These are phyloP conservation scores for Pholiota microspora DNA, from an alignment of 768 basidiomycete species.

Conservation along the genomic window DNA sequence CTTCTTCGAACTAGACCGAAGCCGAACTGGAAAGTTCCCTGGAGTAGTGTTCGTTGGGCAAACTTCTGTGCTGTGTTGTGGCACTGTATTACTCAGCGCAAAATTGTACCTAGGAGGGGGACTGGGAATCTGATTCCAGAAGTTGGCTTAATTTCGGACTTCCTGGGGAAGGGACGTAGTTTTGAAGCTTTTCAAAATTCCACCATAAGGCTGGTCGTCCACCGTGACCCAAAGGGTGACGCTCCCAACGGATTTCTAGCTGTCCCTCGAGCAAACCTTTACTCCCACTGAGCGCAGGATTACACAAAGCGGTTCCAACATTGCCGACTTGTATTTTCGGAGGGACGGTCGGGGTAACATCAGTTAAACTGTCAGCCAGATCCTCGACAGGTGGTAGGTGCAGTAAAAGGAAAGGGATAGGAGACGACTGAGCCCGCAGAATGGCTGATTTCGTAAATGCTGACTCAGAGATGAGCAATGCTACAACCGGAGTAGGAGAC, in stretches of 20 bases:
- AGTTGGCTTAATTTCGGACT: not conserved
- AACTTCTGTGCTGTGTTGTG: too few species aligned
- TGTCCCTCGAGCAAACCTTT: constrained; percentile 56
- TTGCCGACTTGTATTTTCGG: constrained; percentile 10
- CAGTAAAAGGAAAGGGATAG: constrained; percentile 76
- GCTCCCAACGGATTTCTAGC: constrained; percentile 70
- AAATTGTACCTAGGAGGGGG: not conserved
- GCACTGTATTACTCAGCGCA: not conserved
- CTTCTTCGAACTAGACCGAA: not conserved
- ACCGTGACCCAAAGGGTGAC: constrained; percentile 25
- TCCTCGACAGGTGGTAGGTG: constrained; percentile 57
- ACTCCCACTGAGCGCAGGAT: constrained; percentile 58
- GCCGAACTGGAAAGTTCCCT: not conserved
- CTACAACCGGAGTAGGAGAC: constrained; percentile 44
- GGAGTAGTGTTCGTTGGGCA: too few species aligned
- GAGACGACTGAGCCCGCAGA: constrained; percentile 68
- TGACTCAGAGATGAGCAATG: constrained; percentile 78
- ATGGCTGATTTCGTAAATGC: constrained; percentile 72
- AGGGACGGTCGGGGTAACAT: not conserved
- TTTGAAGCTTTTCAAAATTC: constrained; percentile 32
- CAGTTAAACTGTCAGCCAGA: not conserved
- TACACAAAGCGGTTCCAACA: constrained; percentile 61
- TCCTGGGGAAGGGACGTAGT: constrained; percentile 15
- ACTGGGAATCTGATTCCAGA: not conserved
- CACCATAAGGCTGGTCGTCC: constrained; percentile 47